A percentile compares a stretch with the other conserved stretches of the same genome.
Evolutionary conservation across 176 grass and related monocot genomes (phyloP).

Genomic region (Urochloa ruziziensis): DNA sequence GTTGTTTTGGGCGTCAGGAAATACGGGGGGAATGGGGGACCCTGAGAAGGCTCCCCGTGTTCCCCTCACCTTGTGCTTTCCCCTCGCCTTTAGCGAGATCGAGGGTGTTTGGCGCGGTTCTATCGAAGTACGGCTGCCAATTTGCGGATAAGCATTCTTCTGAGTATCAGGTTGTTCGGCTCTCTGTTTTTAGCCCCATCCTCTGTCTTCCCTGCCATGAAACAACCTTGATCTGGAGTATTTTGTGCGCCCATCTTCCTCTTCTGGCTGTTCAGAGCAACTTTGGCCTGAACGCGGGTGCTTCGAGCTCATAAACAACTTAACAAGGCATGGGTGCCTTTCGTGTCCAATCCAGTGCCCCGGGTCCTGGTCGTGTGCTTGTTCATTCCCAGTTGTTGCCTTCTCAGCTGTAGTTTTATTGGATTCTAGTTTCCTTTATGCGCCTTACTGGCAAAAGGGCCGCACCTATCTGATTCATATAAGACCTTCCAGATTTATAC

Average conservation of each 20-base stretch:
- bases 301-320: neutral
- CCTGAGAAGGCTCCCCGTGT: slow-evolving; percentile 7
- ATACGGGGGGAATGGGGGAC: neutral
- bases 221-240: neutral
- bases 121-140: neutral
- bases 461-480: neutral
- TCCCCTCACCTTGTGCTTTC: slow-evolving; percentile 21
- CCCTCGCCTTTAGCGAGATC: neutral
- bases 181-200: neutral
- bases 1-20: neutral
- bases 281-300: neutral
- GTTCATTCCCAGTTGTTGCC: neutral
- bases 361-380: neutral
- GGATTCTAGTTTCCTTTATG: neutral
- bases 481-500: neutral
- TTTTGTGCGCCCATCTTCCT: neutral
- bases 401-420: neutral
- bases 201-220: neutral
- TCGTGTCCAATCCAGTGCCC: neutral
- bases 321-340: neutral
- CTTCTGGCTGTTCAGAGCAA: neutral
- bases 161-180: neutral
- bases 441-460: neutral
- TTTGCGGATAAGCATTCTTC: neutral
- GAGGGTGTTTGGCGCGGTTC: neutral